Percentiles rank a stretch among this genome's conserved stretches.
phyloP scores from a whole-genome alignment of 495 filamentous ascomycete species.

The Daldinia grandis region DNA sequence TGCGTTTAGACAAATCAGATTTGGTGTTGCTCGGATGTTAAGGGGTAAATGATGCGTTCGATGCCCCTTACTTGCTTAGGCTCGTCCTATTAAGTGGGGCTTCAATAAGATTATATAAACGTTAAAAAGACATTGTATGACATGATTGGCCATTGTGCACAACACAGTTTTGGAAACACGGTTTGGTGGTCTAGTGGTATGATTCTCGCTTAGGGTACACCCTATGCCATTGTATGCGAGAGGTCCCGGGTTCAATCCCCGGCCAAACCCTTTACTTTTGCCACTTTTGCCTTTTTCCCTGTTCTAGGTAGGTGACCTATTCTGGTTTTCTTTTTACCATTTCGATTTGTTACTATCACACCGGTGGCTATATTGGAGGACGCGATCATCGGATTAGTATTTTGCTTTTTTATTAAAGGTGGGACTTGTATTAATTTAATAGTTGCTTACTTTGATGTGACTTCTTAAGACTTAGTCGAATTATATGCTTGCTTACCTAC shows the following conservation, averaged over 20 bases:
- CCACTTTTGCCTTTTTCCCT: background rate
- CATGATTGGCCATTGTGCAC: slow-evolving; percentile 1
- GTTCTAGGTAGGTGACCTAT: background rate
- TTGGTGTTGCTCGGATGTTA: background rate
- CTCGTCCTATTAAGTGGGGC: background rate
- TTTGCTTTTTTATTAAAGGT: background rate
- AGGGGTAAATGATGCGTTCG: background rate
- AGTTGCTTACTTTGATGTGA: too few relatives aligned
- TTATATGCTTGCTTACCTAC: too few relatives aligned
- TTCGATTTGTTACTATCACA: too few relatives aligned
- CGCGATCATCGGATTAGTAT: too few relatives aligned
- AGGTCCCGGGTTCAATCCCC: slow-evolving; percentile 39
- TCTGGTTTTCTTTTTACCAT: background rate
- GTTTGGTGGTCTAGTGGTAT: slow-evolving; percentile 37
- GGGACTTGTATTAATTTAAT: too few relatives aligned
- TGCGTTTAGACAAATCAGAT: background rate
- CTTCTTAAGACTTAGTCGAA: too few relatives aligned
- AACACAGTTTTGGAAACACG: too few relatives aligned
- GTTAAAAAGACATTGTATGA: background rate
- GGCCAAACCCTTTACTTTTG: slow-evolving; percentile 25
- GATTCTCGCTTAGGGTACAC: slow-evolving; percentile 38
- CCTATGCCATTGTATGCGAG: slow-evolving; percentile 18
- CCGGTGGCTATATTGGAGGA: too few relatives aligned
- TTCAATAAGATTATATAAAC: background rate
- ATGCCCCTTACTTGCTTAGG: background rate